Evolutionary conservation across 1,284 basidiomycete species (phyloP), one percentile per base, ranked within the genome.

Genomic region (Thelephora terrestris): DNA sequence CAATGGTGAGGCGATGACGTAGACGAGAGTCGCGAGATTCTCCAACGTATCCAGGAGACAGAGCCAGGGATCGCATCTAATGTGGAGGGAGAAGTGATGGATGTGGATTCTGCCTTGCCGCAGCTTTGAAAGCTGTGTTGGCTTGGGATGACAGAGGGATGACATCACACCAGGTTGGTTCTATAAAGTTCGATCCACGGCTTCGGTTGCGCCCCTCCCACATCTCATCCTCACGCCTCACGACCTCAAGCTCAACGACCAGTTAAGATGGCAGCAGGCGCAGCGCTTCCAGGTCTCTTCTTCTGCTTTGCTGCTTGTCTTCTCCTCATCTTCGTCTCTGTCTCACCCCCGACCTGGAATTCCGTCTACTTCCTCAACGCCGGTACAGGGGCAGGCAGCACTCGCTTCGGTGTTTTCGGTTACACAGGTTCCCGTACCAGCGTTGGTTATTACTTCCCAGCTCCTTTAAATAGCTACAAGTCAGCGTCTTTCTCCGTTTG

Each of bases 371-470:
- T 88, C 70, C 73, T 91, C 32, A 65, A 76, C 48, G 76, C 78
- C 20, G 68, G 65, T 4, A 58, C 62, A 5, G 66, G 63, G 5
- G 25, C 21, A 23, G 61, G 57, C 3, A 43, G 51, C 2, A 65
- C 74, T 16, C 73, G 73, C 55, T 91, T 81, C 55, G 89, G 89
- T 58, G 77, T 85, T 23, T 89, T 89, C 60, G 88, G 88, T 2
- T 79, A 71, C 62, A 82, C 81, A 16, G 85, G 81, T n/a, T 76
- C 74, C 17, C 48, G 58, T 39, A 58, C 62, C 7, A 53, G 68
- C 53, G 63, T 86, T 49, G 84, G 84, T 27, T 86, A 82, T 59
- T 52, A 62, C 46, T 80, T 87, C 56, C 63, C 63, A 14, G n/a
- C 57, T 7, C 60, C 59, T 6, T 57, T 71, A 14, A 21, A 12